Conservation (phyloP, 2,329 filamentous ascomycete genomes). For the Diaporthe ilicicola region DNA sequence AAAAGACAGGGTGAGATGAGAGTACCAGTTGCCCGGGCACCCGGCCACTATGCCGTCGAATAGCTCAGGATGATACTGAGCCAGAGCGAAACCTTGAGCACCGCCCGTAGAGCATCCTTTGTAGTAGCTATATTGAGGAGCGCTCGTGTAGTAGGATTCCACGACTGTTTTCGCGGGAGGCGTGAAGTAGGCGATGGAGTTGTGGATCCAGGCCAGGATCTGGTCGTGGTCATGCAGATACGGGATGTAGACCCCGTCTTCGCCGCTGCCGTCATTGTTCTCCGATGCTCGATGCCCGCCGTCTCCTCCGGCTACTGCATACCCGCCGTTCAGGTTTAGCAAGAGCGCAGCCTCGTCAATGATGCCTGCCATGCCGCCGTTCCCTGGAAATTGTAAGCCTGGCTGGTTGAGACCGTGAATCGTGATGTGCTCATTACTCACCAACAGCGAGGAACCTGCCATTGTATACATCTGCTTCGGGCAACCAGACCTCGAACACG, state of each 20-base stretch:
- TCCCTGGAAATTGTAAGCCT: background rate
- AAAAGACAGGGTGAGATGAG: constrained; percentile 1
- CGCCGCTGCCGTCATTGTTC: constrained; percentile 1
- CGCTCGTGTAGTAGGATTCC: background rate
- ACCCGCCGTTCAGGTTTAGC: background rate
- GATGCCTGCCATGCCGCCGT: background rate
- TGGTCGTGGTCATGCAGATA: constrained; percentile 14
- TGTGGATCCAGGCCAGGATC: constrained; percentile 22
- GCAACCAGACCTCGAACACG: constrained; percentile 7
- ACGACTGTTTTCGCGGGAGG: background rate
- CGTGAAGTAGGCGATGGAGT: constrained; percentile 12
- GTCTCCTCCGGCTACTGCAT: constrained; percentile 15
- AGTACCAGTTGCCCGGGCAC: background rate
- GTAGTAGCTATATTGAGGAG: constrained; percentile 11
- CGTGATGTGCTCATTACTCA: background rate
- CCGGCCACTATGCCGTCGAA: constrained; percentile 14
- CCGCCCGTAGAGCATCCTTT: background rate
- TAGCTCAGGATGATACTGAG: constrained; percentile 1
- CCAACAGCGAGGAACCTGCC: constrained; percentile 11
- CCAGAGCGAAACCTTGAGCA: background rate
- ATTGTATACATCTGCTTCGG: background rate
- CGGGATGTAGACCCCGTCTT: background rate
- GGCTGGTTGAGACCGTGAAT: fast-evolving
- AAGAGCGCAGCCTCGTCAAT: constrained; percentile 5
- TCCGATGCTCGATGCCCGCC: constrained; percentile 14